A percentile compares a stretch with the other conserved stretches of the same genome.
Conservation (phyloP, 1,284 basidiomycete species). For the Mycena citricolor region DNA sequence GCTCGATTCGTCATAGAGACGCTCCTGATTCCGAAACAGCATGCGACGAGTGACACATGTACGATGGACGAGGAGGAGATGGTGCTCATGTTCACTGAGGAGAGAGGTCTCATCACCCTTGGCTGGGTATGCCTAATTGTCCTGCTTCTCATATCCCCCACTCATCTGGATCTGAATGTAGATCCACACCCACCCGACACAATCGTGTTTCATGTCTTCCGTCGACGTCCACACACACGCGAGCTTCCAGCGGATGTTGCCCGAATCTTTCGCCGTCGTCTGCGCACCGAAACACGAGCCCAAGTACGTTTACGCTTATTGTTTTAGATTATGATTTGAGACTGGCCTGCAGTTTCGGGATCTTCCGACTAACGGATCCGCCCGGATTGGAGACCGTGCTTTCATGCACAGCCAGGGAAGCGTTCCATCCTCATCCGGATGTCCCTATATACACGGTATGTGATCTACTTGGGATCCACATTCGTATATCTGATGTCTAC, state of each 20-base stretch:
- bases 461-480: slow-evolving; percentile 8
- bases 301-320: slow-evolving; percentile 55
- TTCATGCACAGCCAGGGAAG: slow-evolving; percentile 64
- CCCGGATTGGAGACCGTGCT: slow-evolving; percentile 73
- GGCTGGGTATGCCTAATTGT: slow-evolving; percentile 71
- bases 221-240: slow-evolving; percentile 89
- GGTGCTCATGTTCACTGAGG: slow-evolving; percentile 81
- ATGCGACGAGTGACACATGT: slow-evolving; percentile 84
- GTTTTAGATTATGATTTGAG: too few species aligned
- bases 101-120: slow-evolving; percentile 75
- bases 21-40: slow-evolving; percentile 80
- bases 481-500: slow-evolving; percentile 1
- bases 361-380: slow-evolving; percentile 86
- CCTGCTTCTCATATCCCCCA: slow-evolving; percentile 10
- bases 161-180: too few species aligned
- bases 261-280: slow-evolving; percentile 89
- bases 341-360: slow-evolving; percentile 66
- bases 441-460: slow-evolving; percentile 78
- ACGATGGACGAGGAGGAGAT: slow-evolving; percentile 86
- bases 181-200: slow-evolving; percentile 93
- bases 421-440: slow-evolving; percentile 84
- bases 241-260: slow-evolving; percentile 82
- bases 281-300: slow-evolving; percentile 81
- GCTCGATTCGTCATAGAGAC: slow-evolving; percentile 66
- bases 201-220: slow-evolving; percentile 89